Conservation (phyloP, 371 early-diverging fungal species). For the Coemansia sp. region DNA sequence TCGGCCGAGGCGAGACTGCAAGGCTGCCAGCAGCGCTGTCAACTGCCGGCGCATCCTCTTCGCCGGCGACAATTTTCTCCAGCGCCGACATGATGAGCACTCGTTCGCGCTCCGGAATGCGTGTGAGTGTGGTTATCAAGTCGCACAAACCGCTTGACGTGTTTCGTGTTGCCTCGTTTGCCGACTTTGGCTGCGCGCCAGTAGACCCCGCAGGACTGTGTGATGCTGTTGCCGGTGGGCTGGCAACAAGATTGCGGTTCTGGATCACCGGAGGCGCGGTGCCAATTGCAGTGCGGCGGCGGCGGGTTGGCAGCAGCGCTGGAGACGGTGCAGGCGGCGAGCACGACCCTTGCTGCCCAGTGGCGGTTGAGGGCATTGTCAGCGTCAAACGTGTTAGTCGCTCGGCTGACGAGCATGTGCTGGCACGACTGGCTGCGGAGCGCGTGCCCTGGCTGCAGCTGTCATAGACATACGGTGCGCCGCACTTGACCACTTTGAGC, state of each 20-base stretch:
- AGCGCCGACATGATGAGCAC: constrained; percentile 37
- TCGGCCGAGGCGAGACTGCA: background rate
- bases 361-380: background rate
- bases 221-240: constrained; percentile 3
- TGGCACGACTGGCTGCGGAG: constrained; percentile 16
- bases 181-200: constrained; percentile 4
- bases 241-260: constrained; percentile 5
- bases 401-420: constrained; percentile 28
- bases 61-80: constrained; percentile 18
- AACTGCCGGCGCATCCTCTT: constrained; percentile 15
- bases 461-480: constrained; percentile 41
- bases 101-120: constrained; percentile 43
- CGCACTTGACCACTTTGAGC: constrained; percentile 37
- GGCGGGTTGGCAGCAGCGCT: constrained; percentile 17
- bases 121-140: constrained; percentile 38
- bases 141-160: constrained; percentile 22
- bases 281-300: constrained; percentile 23
- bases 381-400: background rate
- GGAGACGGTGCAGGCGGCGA: constrained; percentile 45
- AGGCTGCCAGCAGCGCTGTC: background rate
- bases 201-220: constrained; percentile 10
- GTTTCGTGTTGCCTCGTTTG: constrained; percentile 6
- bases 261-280: constrained; percentile 5
- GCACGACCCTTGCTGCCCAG: constrained; percentile 5
- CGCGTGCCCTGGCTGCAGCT: constrained; percentile 12